Evolutionary conservation across 2,329 filamentous ascomycete species (phyloP), one percentile per base, ranked within the genome.

Genomic region (Calonectria pseudoreteaudii): DNA sequence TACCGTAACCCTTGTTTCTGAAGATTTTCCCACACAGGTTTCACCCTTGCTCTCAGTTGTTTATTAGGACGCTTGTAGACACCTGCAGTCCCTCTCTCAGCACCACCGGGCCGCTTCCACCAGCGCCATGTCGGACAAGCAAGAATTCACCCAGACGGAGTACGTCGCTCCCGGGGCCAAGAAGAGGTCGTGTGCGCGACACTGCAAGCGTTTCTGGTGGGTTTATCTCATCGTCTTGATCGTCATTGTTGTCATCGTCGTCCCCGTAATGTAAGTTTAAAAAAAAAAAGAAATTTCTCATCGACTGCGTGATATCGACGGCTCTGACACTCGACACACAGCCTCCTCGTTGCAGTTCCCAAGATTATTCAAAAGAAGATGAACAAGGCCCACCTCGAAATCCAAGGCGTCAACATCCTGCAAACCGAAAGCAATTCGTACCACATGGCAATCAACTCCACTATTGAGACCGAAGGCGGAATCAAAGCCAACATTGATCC

Each of bases 131-230:
- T 84, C 83, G 72, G 84, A 85, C 77, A 86, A 86, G 80, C 73
- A 82, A 47, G 80, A 82, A 60, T 77, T 82, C 70, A 77, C 80
- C 31, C 83, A 86, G 81, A 79, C 80, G 49, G 86, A 88, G 79
- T 76, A 76, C 66, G 80, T 77, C 65, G 74, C 80, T 64, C 77
- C 74, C 53, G 80, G 56, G 78, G 74, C 60, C 76, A 86, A 86
- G 81, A 85, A 83, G 75, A 83, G 85, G 73, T 81, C 82, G 36
- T 84, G 85, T 76, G 83, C 84, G 70, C 84, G 86, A 60, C 89
- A 91, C 80, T 88, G 88, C 81, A 87, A 83, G 80, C 87, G 85
- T 77, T 92, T 89, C 78, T 93, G 91, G 92, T 93, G 91, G 91
- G 79, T 87, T 75, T 87, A 92, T 78, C 81, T 92, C 72, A 84